Base-by-base conservation (phyloP, 164 flowering plant genomes). In the Dillenia suffruticosa region DNA sequence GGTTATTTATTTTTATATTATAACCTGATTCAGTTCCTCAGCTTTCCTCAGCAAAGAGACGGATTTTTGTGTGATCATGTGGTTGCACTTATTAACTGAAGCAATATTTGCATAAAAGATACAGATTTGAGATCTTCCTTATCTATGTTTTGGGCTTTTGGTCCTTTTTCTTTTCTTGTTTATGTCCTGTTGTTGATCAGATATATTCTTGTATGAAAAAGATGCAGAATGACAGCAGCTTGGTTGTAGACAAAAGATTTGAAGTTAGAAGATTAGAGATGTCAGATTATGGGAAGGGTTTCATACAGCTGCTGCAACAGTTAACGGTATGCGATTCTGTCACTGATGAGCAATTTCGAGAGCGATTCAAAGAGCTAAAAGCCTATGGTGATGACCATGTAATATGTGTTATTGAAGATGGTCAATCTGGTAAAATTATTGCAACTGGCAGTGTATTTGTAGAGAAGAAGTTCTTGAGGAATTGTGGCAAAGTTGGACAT, bases 401-500 rank as follows among this genome's bases (percentile, higher is more conserved):
- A 19, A 73, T 89, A n/a, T 84, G 88, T 46, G 95, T 92, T 5
- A 80, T 92, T 15, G 98, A 90, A 76, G 96, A 90, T 46, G 72
- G 63, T 1, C 12, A 10, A 8, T 68, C 77, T 1, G 79, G 69
- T 9, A 81, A 72, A 69, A 86, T 92, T n/a, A 48, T 88, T 9
- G 96, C 92, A 3, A 86, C 93, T 1, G 96, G 91, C 8, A 84
- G 92, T 13, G 77, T 92, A 50, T 88, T 92, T 63, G 66, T 90
- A 15, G 96, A 92, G 70, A 84, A 82, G 78, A 90, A 90, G 62
- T 92, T 92, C 48, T 8, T 88, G 54, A 80, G 93, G 74, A 86
- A 77, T 43, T 88, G 93, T 56, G 93, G 90, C 32, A 88, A 86
- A 65, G 98, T 79, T 49, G 96, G 93, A 46, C 96, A 92, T 67